Evolutionary conservation across 768 basidiomycete species (phyloP).

Genomic region (Lactifluus volemus): DNA sequence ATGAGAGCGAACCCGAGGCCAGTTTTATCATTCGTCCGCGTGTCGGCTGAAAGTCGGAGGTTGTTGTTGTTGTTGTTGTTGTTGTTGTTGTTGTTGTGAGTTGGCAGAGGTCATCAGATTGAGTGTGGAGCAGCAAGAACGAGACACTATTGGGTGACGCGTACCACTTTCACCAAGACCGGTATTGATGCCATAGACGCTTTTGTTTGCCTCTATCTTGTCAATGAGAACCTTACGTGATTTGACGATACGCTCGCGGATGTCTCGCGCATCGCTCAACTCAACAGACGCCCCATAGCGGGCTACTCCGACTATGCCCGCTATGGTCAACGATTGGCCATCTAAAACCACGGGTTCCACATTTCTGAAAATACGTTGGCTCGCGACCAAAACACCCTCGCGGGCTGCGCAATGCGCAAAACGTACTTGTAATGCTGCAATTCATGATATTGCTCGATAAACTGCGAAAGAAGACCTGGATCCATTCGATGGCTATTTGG

Average conservation of each 20-base stretch:
- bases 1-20: constrained; percentile 69
- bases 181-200: constrained; percentile 78
- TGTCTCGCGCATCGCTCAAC: constrained; percentile 39
- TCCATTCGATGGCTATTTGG: neutral
- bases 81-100: too few species aligned
- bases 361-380: constrained; percentile 32
- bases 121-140: too few species aligned
- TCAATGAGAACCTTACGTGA: constrained; percentile 54
- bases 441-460: constrained; percentile 51
- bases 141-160: constrained; percentile 3
- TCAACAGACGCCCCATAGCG: constrained; percentile 47
- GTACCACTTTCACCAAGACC: constrained; percentile 77
- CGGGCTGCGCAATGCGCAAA: neutral
- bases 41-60: constrained; percentile 46
- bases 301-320: constrained; percentile 70
- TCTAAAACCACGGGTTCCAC: constrained; percentile 60
- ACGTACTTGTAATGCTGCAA: constrained; percentile 57
- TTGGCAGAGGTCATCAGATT: too few species aligned
- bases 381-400: neutral
- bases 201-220: constrained; percentile 60
- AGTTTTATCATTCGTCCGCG: constrained; percentile 68
- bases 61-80: too few species aligned
- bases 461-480: constrained; percentile 40
- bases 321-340: constrained; percentile 63
- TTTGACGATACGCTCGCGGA: constrained; percentile 46